Conservation (phyloP, 2,329 filamentous ascomycete species). For the Pleoardoris graminearum region DNA sequence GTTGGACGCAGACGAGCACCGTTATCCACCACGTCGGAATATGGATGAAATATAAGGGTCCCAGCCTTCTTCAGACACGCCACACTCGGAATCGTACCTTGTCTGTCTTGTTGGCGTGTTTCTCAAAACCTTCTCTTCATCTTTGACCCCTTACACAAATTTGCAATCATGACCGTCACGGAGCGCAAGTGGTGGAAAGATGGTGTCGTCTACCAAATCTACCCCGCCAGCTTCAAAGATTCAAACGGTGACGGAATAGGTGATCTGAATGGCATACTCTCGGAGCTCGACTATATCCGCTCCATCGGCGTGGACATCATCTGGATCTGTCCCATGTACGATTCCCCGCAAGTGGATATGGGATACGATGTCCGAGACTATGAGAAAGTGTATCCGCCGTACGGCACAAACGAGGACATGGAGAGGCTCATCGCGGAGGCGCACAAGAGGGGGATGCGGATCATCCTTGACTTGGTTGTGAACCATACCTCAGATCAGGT, state of each 20-base stretch:
- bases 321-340: constrained; percentile 48
- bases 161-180: constrained; percentile 33
- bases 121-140: neutral
- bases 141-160: neutral
- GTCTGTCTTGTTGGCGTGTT: too few relatives aligned
- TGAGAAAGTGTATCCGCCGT: constrained; percentile 45
- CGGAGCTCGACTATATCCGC: constrained; percentile 59
- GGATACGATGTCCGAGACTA: constrained; percentile 48
- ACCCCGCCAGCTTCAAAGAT: constrained; percentile 65
- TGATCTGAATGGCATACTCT: constrained; percentile 62
- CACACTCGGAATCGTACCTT: neutral
- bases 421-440: constrained; percentile 42
- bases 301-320: constrained; percentile 49
- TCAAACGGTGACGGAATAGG: constrained; percentile 60
- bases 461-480: constrained; percentile 47
- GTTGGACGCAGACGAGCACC: neutral
- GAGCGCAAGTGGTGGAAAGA: constrained; percentile 62
- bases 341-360: constrained; percentile 53
- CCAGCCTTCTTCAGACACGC: constrained; percentile 4
- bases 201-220: constrained; percentile 64
- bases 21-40: neutral
- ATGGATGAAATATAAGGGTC: constrained; percentile 12
- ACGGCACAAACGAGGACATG: constrained; percentile 47
- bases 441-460: constrained; percentile 43
- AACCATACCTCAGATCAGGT: constrained; percentile 47